Evolutionary conservation across 805 yeast genomes (phyloP), one percentile per base, ranked within the genome.

Genomic region (Candida michaelii): DNA sequence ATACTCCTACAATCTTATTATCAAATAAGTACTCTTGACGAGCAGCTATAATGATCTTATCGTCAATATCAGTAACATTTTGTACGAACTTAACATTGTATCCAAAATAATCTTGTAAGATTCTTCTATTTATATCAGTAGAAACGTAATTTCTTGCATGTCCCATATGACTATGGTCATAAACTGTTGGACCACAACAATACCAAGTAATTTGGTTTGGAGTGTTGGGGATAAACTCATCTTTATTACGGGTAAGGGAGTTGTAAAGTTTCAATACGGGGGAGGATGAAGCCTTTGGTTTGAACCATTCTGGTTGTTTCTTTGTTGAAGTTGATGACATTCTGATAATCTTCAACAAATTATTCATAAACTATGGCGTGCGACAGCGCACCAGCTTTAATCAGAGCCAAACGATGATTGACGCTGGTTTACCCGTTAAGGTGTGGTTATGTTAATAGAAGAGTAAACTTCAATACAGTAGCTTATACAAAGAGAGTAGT

Each of bases 41-140:
- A 3, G 97, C 98, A 46, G 97, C 85, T 32, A 93, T 68, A 55
- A 93, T 93, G 65, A 93, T 93, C 66, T 93, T 93, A 65, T 93
- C 99, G 63, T 93, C 99, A 47, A 93, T 89, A 63, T 93, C 99
- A n/a, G 99, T 93, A 45, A 93, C 97, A 60, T 93, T 93, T 69
- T 93, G 99, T 34, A 93, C 89, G 65, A 90, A 93, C 36, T 74
- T 76, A 33, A 93, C 79, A 52, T 88, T 82, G 66, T 88, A 93
- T 15, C 96, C 95, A 65, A 93, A 93, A 64, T 89, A 91, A 63
- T 91, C 88, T 62, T 84, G 89, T 50, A 93, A 61, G 39, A 93
- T 78, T 53, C 99, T 77, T 62, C 99, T 81, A 60, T 89, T 86
- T 59, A 93, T 89, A 63, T 93, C 99, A 40, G 86, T 87, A 8